phyloP scores from a whole-genome alignment of 257 asterid genomes.

The Nicotiana tomentosiformis region DNA sequence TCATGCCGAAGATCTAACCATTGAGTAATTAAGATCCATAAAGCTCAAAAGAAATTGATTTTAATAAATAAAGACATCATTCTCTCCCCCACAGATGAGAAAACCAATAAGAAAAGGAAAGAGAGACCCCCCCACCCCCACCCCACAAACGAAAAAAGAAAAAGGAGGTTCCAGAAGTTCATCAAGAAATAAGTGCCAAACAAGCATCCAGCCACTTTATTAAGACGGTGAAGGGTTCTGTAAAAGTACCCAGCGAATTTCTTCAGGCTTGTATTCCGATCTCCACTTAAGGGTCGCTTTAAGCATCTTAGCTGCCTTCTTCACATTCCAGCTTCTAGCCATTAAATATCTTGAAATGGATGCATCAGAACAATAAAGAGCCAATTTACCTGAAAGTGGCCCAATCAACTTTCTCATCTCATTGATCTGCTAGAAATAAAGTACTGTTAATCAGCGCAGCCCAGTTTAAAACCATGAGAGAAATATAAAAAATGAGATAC shows the following conservation, averaged over 20 bases:
- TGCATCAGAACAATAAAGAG: conserved; percentile 61
- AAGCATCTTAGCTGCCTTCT: conserved; percentile 90
- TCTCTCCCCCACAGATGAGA: neutral
- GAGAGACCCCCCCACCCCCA: neutral
- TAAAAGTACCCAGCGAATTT: conserved; percentile 66
- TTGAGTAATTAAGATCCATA: neutral
- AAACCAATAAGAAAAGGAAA: neutral
- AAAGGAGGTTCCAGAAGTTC: neutral
- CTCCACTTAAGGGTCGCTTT: conserved; percentile 83
- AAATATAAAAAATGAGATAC: conserved; percentile 20
- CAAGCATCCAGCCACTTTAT: neutral
- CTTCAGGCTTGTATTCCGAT: conserved; percentile 67
- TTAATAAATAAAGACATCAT: neutral
- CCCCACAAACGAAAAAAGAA: neutral
- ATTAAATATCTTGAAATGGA: conserved; percentile 61
- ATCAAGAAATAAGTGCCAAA: neutral
- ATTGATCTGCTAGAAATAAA: conserved; percentile 43
- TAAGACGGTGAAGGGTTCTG: neutral
- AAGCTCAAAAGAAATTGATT: neutral
- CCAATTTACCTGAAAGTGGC: conserved; percentile 59
- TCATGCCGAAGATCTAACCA: neutral
- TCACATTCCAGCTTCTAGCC: conserved; percentile 85
- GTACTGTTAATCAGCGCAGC: neutral
- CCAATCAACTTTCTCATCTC: conserved; percentile 70
- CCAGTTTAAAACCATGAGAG: neutral